A percentile compares a stretch with the other conserved stretches of the same genome.
phyloP scores from a whole-genome alignment of 179 eudicot genomes.

The Dionaea muscipula region DNA sequence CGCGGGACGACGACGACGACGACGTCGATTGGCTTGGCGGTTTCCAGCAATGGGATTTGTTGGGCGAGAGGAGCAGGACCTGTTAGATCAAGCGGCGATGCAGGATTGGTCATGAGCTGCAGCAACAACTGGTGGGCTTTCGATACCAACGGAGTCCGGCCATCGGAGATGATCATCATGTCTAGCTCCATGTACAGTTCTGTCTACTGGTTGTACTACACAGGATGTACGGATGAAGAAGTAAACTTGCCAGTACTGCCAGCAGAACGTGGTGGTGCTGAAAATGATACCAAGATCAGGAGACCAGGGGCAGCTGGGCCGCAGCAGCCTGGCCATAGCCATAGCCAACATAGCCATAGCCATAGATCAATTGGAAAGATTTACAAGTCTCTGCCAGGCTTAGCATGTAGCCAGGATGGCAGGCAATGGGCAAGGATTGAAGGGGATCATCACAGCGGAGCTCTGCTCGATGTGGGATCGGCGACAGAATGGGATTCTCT shows the following conservation, averaged over 20 bases:
- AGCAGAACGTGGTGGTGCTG: not conserved
- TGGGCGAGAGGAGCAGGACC: conserved; percentile 57
- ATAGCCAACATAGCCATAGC: too few relatives aligned
- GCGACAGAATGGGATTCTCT: conserved; percentile 66
- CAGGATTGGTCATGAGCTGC: conserved; percentile 49
- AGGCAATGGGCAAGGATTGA: conserved; percentile 86
- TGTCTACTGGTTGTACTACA: conserved; percentile 80
- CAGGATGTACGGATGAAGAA: conserved; percentile 46
- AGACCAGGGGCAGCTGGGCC: too few relatives aligned
- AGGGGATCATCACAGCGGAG: conserved; percentile 82
- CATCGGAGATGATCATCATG: conserved; percentile 67
- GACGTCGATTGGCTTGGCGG: conserved; percentile 58
- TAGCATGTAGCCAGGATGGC: conserved; percentile 90
- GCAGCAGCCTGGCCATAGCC: not conserved
- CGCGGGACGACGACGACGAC: conserved; percentile 18
- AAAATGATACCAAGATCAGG: not conserved
- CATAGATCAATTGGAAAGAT: conserved; percentile 10
- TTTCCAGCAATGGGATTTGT: conserved; percentile 75
- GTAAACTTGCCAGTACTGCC: conserved; percentile 19
- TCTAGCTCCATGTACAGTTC: conserved; percentile 59
- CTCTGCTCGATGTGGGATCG: conserved; percentile 61
- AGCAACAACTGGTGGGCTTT: conserved; percentile 84
- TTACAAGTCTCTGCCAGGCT: conserved; percentile 61
- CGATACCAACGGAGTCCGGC: conserved; percentile 52
- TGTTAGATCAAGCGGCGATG: conserved; percentile 29